Conservation (phyloP, 106 monocot genomes). For the Xerophyta viscosa region DNA sequence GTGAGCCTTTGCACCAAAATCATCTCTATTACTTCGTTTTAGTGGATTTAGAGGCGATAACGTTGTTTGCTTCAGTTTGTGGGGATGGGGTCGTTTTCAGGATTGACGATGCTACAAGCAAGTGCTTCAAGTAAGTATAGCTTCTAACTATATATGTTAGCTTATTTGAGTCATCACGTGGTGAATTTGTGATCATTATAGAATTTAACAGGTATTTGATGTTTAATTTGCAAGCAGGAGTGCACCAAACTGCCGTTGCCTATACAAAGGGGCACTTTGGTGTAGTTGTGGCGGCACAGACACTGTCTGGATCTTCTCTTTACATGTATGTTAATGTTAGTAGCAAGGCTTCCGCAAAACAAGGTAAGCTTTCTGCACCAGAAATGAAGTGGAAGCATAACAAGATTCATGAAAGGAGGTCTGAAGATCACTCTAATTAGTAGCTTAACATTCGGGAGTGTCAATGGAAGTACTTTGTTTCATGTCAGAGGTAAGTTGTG, state of each 20-base stretch:
- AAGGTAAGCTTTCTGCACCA: conserved; percentile 54
- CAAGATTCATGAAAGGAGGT: conserved; percentile 73
- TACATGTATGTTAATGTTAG: conserved; percentile 86
- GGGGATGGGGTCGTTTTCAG: conserved; percentile 83
- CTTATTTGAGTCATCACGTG: neutral
- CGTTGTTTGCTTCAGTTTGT: conserved; percentile 49
- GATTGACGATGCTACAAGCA: conserved; percentile 80
- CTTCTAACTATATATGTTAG: neutral
- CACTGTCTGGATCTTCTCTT: conserved; percentile 59
- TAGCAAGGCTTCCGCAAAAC: conserved; percentile 44
- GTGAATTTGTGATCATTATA: neutral
- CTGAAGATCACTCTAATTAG: conserved; percentile 58
- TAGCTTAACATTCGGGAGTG: conserved; percentile 61
- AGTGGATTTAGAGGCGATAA: neutral
- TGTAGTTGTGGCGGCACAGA: conserved; percentile 80
- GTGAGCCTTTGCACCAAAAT: conserved; percentile 15
- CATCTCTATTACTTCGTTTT: neutral
- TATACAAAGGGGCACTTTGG: conserved; percentile 78
- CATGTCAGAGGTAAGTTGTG: conserved; percentile 76
- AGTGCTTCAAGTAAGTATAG: conserved; percentile 78
- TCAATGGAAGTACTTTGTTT: conserved; percentile 82
- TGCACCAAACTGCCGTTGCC: conserved; percentile 67
- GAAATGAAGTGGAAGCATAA: conserved; percentile 92
- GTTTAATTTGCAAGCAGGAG: conserved; percentile 77
- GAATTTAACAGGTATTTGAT: conserved; percentile 42